Percentiles rank a stretch among this genome's conserved stretches.
These are phyloP conservation scores for Venturia oleaginea DNA, from an alignment of 2,329 filamentous ascomycete species.

Conservation along the genomic window DNA sequence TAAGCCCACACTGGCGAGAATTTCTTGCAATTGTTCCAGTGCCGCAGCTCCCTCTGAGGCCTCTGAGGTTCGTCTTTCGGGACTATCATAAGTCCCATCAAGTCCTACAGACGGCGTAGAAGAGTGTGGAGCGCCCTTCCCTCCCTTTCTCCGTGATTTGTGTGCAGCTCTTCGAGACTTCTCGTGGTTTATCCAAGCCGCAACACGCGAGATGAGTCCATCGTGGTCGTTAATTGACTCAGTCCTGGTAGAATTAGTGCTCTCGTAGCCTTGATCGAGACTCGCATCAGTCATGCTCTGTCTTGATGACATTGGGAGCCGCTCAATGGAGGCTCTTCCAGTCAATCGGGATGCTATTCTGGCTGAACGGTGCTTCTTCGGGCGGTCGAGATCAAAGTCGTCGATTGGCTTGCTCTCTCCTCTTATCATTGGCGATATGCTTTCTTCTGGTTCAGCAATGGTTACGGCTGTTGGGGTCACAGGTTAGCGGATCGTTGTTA, in stretches of 20 bases:
- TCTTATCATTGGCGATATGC: conserved; percentile 38
- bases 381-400: conserved; percentile 31
- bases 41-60: conserved; percentile 61
- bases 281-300: neutral
- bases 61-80: conserved; percentile 22
- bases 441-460: conserved; percentile 34
- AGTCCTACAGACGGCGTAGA: neutral
- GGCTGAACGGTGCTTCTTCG: conserved; percentile 27
- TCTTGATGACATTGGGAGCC: conserved; percentile 14
- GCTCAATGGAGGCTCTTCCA: conserved; percentile 30
- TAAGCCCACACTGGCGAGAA: conserved; percentile 41
- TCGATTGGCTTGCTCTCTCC: conserved; percentile 36
- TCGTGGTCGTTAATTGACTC: conserved; percentile 3
- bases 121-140: conserved; percentile 13
- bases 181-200: conserved; percentile 68
- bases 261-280: conserved; percentile 4
- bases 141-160: conserved; percentile 37
- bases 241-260: conserved; percentile 8
- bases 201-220: conserved; percentile 5
- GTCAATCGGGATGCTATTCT: conserved; percentile 33
- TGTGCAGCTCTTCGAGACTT: conserved; percentile 54
- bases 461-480: conserved; percentile 31
- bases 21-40: conserved; percentile 71
- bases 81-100: conserved; percentile 13
- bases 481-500: neutral